Evolutionary conservation across 139 green algal genomes (phyloP).

Genomic region (Zygnema cylindricum): DNA sequence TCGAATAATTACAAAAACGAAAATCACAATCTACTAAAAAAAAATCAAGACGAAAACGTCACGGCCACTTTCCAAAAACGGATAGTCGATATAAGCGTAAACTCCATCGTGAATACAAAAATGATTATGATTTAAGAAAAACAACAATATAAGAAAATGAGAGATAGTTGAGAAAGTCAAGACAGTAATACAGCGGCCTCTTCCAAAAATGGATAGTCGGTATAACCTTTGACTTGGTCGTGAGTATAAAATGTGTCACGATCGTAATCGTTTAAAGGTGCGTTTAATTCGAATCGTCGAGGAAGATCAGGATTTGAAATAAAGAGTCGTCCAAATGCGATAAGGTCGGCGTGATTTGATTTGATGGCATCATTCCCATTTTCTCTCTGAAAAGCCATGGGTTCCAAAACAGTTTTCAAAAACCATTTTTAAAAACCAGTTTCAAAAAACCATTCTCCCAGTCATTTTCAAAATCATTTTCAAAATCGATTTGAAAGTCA

Average conservation of each 20-base stretch:
- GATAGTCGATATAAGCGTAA: no score
- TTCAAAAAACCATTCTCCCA: slow-evolving; percentile 7
- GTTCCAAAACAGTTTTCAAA: slow-evolving; percentile 70
- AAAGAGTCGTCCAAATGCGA: slow-evolving; percentile 68
- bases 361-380: slow-evolving; percentile 63
- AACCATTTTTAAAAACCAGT: background rate
- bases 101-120: no score
- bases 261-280: slow-evolving; percentile 78
- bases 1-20: no score
- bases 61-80: no score
- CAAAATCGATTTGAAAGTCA: background rate
- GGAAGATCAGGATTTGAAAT: slow-evolving; percentile 83
- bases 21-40: no score
- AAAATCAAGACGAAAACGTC: no score
- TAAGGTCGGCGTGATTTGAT: slow-evolving; percentile 63
- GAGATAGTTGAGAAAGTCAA: no score
- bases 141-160: no score
- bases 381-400: no score
- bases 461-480: slow-evolving; percentile 6
- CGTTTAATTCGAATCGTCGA: slow-evolving; percentile 67
- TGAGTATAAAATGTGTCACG: slow-evolving; percentile 78
- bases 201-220: slow-evolving; percentile 81
- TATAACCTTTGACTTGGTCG: slow-evolving; percentile 72
- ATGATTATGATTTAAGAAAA: no score
- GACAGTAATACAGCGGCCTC: no score